Conservation (phyloP, 2,329 filamentous ascomycete species). For the Anisogramma anomala region DNA sequence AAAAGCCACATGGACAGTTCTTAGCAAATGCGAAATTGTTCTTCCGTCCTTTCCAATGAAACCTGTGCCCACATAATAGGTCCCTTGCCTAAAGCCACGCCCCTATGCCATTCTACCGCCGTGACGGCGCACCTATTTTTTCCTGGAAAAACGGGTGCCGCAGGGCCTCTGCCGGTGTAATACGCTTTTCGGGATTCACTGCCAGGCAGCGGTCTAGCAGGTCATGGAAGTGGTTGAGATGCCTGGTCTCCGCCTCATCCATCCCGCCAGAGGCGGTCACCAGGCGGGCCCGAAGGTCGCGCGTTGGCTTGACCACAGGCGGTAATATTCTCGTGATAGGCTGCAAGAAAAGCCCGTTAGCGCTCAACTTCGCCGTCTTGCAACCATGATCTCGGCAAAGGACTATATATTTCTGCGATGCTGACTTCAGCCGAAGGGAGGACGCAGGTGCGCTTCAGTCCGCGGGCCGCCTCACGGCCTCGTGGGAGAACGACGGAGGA, state of each 20-base stretch:
- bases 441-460: slow-evolving; percentile 8
- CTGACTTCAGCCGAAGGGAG: slow-evolving; percentile 2
- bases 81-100: not conserved
- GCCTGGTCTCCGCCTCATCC: slow-evolving; percentile 60
- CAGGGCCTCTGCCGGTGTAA: slow-evolving; percentile 75
- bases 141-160: slow-evolving; percentile 74
- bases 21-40: not conserved
- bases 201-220: slow-evolving; percentile 78
- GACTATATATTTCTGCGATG: slow-evolving; percentile 3
- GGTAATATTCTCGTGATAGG: slow-evolving; percentile 58
- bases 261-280: slow-evolving; percentile 63
- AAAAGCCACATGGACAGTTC: no score
- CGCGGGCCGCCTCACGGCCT: not conserved
- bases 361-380: no score
- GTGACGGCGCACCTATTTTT: slow-evolving; percentile 19
- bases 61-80: no score
- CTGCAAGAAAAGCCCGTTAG: slow-evolving; percentile 14
- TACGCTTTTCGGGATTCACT: slow-evolving; percentile 84
- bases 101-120: slow-evolving; percentile 2
- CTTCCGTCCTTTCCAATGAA: not conserved
- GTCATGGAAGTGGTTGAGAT: slow-evolving; percentile 75
- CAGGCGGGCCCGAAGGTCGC: slow-evolving; percentile 73
- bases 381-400: slow-evolving; percentile 5
- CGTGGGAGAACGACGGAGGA: not conserved
- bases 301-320: slow-evolving; percentile 60